Conservation (phyloP, 305 asterid species). For the Fraxinus ornus region DNA sequence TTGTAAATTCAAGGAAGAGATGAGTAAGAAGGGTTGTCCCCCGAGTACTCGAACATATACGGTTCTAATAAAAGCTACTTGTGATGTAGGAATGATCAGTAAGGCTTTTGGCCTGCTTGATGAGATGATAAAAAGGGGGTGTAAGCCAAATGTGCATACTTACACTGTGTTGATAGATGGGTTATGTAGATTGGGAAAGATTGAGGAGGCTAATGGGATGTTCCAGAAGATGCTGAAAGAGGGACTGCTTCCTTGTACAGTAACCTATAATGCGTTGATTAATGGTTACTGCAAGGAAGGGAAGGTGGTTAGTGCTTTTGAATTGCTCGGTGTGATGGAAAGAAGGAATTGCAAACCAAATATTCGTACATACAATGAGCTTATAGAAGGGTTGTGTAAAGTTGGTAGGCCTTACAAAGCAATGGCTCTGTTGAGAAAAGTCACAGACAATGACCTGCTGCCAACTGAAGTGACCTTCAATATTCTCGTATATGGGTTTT, state of each 20-base stretch:
- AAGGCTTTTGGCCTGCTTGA: conserved; percentile 31
- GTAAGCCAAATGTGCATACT: conserved; percentile 43
- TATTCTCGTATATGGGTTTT: conserved; percentile 36
- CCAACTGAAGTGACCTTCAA: conserved; percentile 45
- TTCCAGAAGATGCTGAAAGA: conserved; percentile 37
- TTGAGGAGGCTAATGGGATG: conserved; percentile 46
- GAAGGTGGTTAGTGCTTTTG: conserved; percentile 32
- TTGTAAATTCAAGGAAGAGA: conserved; percentile 35
- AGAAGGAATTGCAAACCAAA: conserved; percentile 39
- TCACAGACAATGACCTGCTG: conserved; percentile 27
- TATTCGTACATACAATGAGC: conserved; percentile 50
- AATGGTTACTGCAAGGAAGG: background rate
- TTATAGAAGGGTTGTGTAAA: conserved; percentile 45
- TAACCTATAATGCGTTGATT: background rate
- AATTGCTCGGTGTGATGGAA: conserved; percentile 50
- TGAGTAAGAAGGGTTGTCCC: conserved; percentile 34
- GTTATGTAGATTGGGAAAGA: conserved; percentile 39
- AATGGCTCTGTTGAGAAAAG: conserved; percentile 32
- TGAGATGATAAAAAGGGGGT: conserved; percentile 39
- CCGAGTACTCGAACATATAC: conserved; percentile 43
- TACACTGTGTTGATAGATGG: conserved; percentile 42
- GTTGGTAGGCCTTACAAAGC: conserved; percentile 41
- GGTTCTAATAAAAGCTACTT: conserved; percentile 41
- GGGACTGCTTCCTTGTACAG: background rate
- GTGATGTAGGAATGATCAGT: conserved; percentile 31